A percentile compares a stretch with the other conserved stretches of the same genome.
Conservation (phyloP, 768 basidiomycete genomes). For the Candolleomyces aberdarensis region DNA sequence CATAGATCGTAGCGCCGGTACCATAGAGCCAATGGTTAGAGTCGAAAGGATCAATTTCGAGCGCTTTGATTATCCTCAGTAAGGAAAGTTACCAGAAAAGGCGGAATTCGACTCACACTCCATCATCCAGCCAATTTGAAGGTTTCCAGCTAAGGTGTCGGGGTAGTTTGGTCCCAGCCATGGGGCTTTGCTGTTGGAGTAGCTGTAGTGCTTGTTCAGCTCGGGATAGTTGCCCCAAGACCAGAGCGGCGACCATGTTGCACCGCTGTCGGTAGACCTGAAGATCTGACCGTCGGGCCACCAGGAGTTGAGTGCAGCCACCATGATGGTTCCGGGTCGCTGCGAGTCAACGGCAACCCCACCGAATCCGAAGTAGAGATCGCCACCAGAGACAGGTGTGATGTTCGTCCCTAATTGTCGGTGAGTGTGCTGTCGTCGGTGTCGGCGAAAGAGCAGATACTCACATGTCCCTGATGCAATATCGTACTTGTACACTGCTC, state of each 20-base stretch:
- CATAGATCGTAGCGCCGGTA: conserved; percentile 64
- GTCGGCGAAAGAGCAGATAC: conserved; percentile 7
- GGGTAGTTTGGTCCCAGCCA: conserved; percentile 55
- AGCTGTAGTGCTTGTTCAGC: conserved; percentile 50
- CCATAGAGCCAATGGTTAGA: conserved; percentile 70
- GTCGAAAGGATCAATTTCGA: conserved; percentile 64
- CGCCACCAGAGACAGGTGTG: conserved; percentile 56
- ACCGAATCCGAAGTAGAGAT: conserved; percentile 62
- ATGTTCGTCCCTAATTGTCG: conserved; percentile 48
- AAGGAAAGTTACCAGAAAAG: neutral
- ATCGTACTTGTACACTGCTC: conserved; percentile 49
- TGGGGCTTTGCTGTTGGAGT: conserved; percentile 53
- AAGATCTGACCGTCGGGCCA: conserved; percentile 67
- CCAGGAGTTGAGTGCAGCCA: conserved; percentile 63
- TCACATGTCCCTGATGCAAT: conserved; percentile 48
- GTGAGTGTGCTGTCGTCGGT: neutral
- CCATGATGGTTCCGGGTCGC: conserved; percentile 63
- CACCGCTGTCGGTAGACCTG: conserved; percentile 55
- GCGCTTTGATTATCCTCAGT: conserved; percentile 25
- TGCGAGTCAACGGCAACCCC: conserved; percentile 60
- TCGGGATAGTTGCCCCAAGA: conserved; percentile 46
- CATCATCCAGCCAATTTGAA: conserved; percentile 73
- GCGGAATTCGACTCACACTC: conserved; percentile 35
- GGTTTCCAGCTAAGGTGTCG: conserved; percentile 37
- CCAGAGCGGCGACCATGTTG: conserved; percentile 61